Conservation (phyloP, 768 basidiomycete genomes). For the Melanogaster broomeanus region DNA sequence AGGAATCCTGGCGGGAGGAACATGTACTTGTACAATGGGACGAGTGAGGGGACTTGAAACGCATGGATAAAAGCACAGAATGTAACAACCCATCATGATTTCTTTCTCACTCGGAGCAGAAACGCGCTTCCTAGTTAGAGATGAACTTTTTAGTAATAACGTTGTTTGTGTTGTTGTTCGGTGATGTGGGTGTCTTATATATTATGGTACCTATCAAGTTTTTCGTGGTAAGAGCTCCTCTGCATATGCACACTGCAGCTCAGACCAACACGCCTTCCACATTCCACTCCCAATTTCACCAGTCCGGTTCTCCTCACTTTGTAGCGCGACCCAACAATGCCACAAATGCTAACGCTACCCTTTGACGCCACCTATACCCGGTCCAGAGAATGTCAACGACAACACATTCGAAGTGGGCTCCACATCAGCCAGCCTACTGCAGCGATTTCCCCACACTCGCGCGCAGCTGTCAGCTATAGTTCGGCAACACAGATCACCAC, state of each 20-base stretch:
- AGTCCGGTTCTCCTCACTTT: not conserved
- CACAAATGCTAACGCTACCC: slow-evolving; percentile 24
- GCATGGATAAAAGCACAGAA: not conserved
- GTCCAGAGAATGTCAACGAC: slow-evolving; percentile 19
- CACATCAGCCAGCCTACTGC: slow-evolving; percentile 19
- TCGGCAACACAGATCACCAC: slow-evolving; percentile 63
- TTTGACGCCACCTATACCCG: slow-evolving; percentile 8
- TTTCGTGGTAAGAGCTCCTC: slow-evolving; percentile 19
- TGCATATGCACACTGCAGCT: slow-evolving; percentile 22
- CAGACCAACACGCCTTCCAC: slow-evolving; percentile 19
- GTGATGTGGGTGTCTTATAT: too few species aligned
- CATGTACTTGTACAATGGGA: slow-evolving; percentile 78
- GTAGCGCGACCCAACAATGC: slow-evolving; percentile 20
- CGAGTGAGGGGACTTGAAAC: slow-evolving; percentile 43
- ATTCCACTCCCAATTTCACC: slow-evolving; percentile 7
- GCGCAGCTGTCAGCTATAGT: slow-evolving; percentile 77
- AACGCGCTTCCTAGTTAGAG: not conserved
- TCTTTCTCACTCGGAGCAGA: not conserved
- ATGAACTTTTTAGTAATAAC: slow-evolving; percentile 10
- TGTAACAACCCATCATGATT: not conserved
- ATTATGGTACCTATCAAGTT: slow-evolving; percentile 16
- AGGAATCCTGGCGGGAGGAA: slow-evolving; percentile 70
- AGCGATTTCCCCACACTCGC: slow-evolving; percentile 77
- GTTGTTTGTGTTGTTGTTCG: slow-evolving; percentile 24
- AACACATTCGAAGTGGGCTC: slow-evolving; percentile 16